Evolutionary conservation across 2,329 filamentous ascomycete species (phyloP), one percentile per base, ranked within the genome.

Genomic region (Pyricularia pennisetigena): DNA sequence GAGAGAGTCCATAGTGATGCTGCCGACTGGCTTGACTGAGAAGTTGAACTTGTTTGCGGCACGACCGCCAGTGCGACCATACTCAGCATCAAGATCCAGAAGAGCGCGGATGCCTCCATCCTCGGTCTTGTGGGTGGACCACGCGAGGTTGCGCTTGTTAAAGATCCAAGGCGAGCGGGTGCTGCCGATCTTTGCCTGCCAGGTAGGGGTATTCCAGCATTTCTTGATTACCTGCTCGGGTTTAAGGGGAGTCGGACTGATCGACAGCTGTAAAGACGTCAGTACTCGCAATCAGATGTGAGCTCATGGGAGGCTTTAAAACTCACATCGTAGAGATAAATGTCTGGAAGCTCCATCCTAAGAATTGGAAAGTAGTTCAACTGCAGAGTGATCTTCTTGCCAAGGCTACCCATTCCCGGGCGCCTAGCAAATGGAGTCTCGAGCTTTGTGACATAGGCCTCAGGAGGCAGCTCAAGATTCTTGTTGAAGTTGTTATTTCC

Each of bases 301-400:
- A 16, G 16, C 2, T 24, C 30, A 64, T 3, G 10, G 62, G 14
- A 29, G 12, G 2, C 6, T 23, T 20, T 3, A 65, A 35, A 57
- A 84, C 90, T 84, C 80, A 94, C 91, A 79, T 97, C 93, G 73
- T 94, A 98, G 75, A 97, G 94, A 70, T 88, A 88, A 26, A 97
- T 86, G 0, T 86, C 85, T 14, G 82, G 84, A 2, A 77, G 82
- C 0, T 88, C 88, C 57, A 88, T 86, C 10, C 81, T 78, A 0
- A 76, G 78, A 68, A 97, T 88, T 0, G 88, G 83, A 78, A 89
- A 97, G 12, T 92, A 88, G 75, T 98, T 98, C 54, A 97, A 79
- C 0, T 82, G 77, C 1, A 92, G 72, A 0, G 78, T 74, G 24
- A 88, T 82, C 0, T 80, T 75, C 70, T 83, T 85, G 1, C 88